Evolutionary conservation across 1,284 basidiomycete genomes (phyloP).

Genomic region (Volvariella surrecta): DNA sequence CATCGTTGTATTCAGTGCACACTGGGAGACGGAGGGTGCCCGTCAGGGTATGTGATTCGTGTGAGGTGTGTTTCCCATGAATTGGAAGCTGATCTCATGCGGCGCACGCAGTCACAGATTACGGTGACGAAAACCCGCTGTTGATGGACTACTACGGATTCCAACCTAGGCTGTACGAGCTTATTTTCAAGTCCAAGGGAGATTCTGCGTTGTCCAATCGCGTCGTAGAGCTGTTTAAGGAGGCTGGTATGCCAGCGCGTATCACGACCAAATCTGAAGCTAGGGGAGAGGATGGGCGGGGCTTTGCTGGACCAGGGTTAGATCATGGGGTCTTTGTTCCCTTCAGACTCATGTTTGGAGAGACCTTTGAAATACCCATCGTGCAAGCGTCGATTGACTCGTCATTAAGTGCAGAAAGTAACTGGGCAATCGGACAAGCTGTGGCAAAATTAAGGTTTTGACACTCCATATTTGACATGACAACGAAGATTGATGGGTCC

Average conservation of each 20-base stretch:
- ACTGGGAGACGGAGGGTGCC: constrained; percentile 62
- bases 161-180: constrained; percentile 42
- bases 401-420: constrained; percentile 47
- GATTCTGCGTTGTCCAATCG: constrained; percentile 46
- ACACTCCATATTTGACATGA: constrained; percentile 3
- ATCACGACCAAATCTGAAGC: constrained; percentile 39
- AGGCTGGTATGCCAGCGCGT: constrained; percentile 53
- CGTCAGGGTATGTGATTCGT: constrained; percentile 34
- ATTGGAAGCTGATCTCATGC: constrained; percentile 2
- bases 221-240: constrained; percentile 51
- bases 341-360: constrained; percentile 70
- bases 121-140: constrained; percentile 64
- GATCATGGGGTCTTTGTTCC: constrained; percentile 75
- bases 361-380: constrained; percentile 51
- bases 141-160: constrained; percentile 72
- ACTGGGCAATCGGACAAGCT: constrained; percentile 61
- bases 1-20: constrained; percentile 73
- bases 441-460: constrained; percentile 23
- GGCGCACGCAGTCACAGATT: constrained; percentile 50
- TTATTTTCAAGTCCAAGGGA: constrained; percentile 62
- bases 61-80: background rate
- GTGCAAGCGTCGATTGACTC: constrained; percentile 66
- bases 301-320: constrained; percentile 49
- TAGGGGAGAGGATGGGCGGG: constrained; percentile 63
- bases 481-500: constrained; percentile 7